Evolutionary conservation across 2,329 filamentous ascomycete species (phyloP), one percentile per base, ranked within the genome.

Genomic region (Fusarium odoratissimum): DNA sequence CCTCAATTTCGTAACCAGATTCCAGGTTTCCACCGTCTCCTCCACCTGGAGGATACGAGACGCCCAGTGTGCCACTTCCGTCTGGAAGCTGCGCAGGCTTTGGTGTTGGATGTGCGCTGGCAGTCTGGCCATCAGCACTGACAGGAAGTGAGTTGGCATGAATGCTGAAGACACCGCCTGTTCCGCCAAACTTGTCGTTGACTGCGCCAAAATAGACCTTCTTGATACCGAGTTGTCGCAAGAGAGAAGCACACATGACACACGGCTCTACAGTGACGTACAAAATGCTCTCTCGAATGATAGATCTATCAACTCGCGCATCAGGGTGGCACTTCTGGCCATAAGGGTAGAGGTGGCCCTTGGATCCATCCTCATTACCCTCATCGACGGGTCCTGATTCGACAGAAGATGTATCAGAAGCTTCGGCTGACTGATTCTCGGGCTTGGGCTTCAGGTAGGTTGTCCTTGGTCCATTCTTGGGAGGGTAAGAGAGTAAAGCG

Each of bases 181-280:
- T 97, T 37, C 97, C 96, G 12, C 96, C 96, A 84, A 99, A 99
- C 64, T 97, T 93, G 84, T 99, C 96, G 81, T 99, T 99, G 76
- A 93, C 90, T 67, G 95, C 97, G 8, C 96, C 97, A 82, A 96
- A 99, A 82, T 95, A 98, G 37, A 99, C 96, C 74, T 92, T 92
- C 70, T 92, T 90, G 82, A 99, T 95, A 19, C 91, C 90, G 73
- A 97, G 92, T 82, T 99, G 97, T 57, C 95, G 91, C 56, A 99
- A 88, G 59, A 97, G 90, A 11, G 95, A 97, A 17, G 96, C 96
- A 80, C 96, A 99, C 96, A 99, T 99, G 84, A 99, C 94, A 82
- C 96, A 99, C 8, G 96, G 96, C 83, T 99, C 97, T 60, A 99
- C 95, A 0, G 96, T 99, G 54, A 99, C 96, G 82, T 99, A 99